Evolutionary conservation across 1,284 basidiomycete genomes (phyloP).

Genomic region (Anthracocystis setariae): DNA sequence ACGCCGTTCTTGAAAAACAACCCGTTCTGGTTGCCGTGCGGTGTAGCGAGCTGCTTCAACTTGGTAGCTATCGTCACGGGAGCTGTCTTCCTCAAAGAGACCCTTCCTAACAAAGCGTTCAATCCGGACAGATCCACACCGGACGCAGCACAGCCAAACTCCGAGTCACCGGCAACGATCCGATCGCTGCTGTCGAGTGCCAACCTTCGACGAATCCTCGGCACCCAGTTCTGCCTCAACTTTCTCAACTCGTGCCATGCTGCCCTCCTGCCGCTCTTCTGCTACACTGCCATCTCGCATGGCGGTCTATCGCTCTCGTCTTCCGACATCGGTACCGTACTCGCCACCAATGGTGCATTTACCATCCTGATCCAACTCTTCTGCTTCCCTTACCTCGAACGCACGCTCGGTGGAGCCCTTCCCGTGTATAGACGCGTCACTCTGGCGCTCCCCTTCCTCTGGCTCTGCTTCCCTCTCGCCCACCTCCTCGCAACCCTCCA

Average conservation of each 20-base stretch:
- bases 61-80: constrained; percentile 61
- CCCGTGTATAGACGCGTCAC: constrained; percentile 37
- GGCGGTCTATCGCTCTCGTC: constrained; percentile 47
- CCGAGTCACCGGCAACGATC: constrained; percentile 19
- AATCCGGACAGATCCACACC: background rate
- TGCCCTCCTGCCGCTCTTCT: constrained; percentile 54
- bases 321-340: constrained; percentile 46
- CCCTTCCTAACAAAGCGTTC: constrained; percentile 44
- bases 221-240: constrained; percentile 48
- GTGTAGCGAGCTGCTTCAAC: constrained; percentile 63
- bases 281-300: constrained; percentile 37
- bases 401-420: constrained; percentile 37
- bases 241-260: constrained; percentile 52
- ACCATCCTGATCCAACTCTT: constrained; percentile 51
- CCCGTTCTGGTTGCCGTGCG: constrained; percentile 69
- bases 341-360: constrained; percentile 48
- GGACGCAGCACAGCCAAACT: background rate
- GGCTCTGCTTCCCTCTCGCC: constrained; percentile 51
- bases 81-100: constrained; percentile 67
- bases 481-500: constrained; percentile 22
- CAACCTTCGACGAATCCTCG: constrained; percentile 48
- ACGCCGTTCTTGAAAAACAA: constrained; percentile 48
- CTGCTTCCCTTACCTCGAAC: constrained; percentile 47
- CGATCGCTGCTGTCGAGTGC: constrained; percentile 16
- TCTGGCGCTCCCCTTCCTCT: constrained; percentile 34